Conservation (phyloP, 495 filamentous ascomycete species). For the Penicillium bovifimosum region DNA sequence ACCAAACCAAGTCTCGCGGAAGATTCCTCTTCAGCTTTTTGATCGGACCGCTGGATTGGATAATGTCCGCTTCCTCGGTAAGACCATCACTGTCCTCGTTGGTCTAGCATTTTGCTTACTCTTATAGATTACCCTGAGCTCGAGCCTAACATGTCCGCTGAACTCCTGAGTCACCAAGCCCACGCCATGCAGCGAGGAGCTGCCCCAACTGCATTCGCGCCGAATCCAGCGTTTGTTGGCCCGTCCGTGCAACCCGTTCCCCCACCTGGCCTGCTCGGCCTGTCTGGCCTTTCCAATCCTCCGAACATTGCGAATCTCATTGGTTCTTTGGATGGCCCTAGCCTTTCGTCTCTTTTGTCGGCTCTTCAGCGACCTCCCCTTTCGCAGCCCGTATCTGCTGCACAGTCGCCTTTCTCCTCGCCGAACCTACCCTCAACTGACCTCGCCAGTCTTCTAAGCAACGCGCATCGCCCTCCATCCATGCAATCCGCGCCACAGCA, state of each 20-base stretch:
- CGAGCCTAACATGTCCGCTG: constrained; percentile 68
- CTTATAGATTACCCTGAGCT: constrained; percentile 69
- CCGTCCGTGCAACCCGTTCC: constrained; percentile 34
- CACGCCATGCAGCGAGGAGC: constrained; percentile 54
- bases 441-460: constrained; percentile 54
- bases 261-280: constrained; percentile 25
- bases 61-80: constrained; percentile 72
- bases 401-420: constrained; percentile 34
- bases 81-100: constrained; percentile 10
- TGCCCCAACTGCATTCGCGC: constrained; percentile 38
- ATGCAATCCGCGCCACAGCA: constrained; percentile 32
- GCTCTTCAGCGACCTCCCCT: constrained; percentile 47
- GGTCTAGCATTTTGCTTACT: background rate
- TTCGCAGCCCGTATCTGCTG: constrained; percentile 33
- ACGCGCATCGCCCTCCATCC: constrained; percentile 39
- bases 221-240: constrained; percentile 42
- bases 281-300: constrained; percentile 31
- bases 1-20: constrained; percentile 59
- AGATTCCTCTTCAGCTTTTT: constrained; percentile 77
- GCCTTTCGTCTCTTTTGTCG: constrained; percentile 67
- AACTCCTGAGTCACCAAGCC: constrained; percentile 66
- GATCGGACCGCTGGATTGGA: constrained; percentile 65
- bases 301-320: constrained; percentile 43
- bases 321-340: constrained; percentile 62
- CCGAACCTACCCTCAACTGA: constrained; percentile 43